Evolutionary conservation across 768 basidiomycete species (phyloP), one percentile per base, ranked within the genome.

Genomic region (Ramaria sp.): DNA sequence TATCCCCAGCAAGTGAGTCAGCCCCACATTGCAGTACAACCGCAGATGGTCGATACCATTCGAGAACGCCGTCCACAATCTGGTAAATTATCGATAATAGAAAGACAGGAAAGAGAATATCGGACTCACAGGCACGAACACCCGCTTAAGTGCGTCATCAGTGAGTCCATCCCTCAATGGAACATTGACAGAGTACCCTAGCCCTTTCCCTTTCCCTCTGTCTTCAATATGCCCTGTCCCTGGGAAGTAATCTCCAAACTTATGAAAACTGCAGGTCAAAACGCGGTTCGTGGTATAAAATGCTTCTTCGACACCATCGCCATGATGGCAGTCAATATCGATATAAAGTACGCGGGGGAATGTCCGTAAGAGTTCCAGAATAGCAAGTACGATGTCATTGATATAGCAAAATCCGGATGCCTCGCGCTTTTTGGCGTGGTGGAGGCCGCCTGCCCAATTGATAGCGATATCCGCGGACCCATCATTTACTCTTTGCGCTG

Each of bases 401-500:
- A 98, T 85, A 73, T 98, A 99, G 74, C 96, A 99, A 70, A 99
- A 99, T 13, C 96, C 96, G 6, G 88, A 89, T 0, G 95, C 96
- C 71, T 97, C 96, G 53, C 88, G 81, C 67, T 97, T 98, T 72
- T 99, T 99, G n/a, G 96, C 96, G 67, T 99, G 96, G 69, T 99
- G 96, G 3, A 99, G 77, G 1, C 96, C 96, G 8, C 96, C 96
- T 0, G 96, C 92, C 96, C 94, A 97, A 70, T 97, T 96, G 58
- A 97, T 89, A 0, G 85, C 83, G 45, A 87, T 80, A 61, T 88
- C 85, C 2, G 92, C 76, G 1, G 85, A 74, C 1, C 93, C 93
- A 3, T 79, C 78, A 45, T 85, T 76, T 57, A 98, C 75, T 20
- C 85, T 74, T 59, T 88, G 78, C 0, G 94, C 89, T 13, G 87